Evolutionary conservation across 108 stramenopile genomes (phyloP), one percentile per base, ranked within the genome.

Genomic region (Chaetoceros tenuissimus): DNA sequence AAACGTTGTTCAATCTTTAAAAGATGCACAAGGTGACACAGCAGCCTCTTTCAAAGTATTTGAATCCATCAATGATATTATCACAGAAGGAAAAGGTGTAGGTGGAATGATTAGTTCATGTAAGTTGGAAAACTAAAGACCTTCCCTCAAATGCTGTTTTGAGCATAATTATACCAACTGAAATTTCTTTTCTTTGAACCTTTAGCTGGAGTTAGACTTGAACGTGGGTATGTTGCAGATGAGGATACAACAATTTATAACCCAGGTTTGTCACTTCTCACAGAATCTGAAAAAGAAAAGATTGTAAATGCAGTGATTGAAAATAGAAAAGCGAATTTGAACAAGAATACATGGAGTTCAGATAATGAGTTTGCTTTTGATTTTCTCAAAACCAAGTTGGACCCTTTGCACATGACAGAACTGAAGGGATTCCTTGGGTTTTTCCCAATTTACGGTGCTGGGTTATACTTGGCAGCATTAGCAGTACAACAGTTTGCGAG

Each of bases 231-330:
- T 46, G 64, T 90, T 8, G 78, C 88, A 46, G 88, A 90, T 53
- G 88, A 90, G 62, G 88, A 90, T 60, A 86, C 84, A 1, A 71
- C 81, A 51, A 84, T 90, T 48, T 90, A 90, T 81, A 90, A 90
- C 71, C 88, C 88, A 2, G 88, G 85, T 2, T 49, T 90, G 28
- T 73, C 82, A 0, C 69, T 90, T 16, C 54, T 90, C 8, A 86
- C 85, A 16, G 78, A 72, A 60, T 63, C 68, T 3, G 88, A 90
- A 63, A 90, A 90, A 64, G 78, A 82, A 58, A 75, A 80, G 0
- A 53, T 90, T 51, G 73, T 84, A 10, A 66, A 69, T 28, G 80
- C 78, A 17, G 58, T 86, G 8, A 62, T 86, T 27, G 47, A 75
- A 7, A 70, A 77, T 28, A 69, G 82, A 2, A 77, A 78, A 57